phyloP scores from a whole-genome alignment of 106 monocot genomes.

The Posidonia australis region DNA sequence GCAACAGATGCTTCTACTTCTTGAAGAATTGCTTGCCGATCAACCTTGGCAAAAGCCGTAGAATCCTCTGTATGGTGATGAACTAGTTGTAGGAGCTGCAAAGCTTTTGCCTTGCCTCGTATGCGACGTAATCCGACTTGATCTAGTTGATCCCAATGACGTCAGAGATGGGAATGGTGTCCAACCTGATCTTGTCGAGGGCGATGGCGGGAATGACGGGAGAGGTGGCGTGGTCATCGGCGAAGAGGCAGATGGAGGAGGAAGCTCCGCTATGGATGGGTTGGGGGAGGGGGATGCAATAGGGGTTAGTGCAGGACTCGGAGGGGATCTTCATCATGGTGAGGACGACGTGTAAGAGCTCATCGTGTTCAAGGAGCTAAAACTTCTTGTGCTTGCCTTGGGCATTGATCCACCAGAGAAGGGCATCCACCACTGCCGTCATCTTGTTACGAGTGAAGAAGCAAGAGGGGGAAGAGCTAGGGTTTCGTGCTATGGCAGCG shows the following conservation, averaged over 20 bases:
- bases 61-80: constrained; percentile 18
- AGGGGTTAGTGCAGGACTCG: constrained; percentile 21
- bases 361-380: constrained; percentile 30
- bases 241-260: constrained; percentile 15
- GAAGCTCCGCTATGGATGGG: constrained; percentile 1
- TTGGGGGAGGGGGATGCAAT: constrained; percentile 44
- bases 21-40: constrained; percentile 28
- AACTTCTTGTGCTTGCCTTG: constrained; percentile 16
- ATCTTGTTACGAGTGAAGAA: constrained; percentile 5
- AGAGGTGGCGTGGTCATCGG: constrained; percentile 7
- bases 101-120: constrained; percentile 20
- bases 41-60: constrained; percentile 16
- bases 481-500: not conserved
- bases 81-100: constrained; percentile 25
- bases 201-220: not conserved
- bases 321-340: constrained; percentile 32
- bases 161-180: constrained; percentile 10
- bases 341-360: constrained; percentile 34
- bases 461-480: not conserved
- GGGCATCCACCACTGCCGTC: constrained; percentile 19
- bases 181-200: not conserved
- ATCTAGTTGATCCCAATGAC: constrained; percentile 11
- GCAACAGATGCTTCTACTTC: constrained; percentile 24
- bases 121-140: constrained; percentile 15
- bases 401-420: constrained; percentile 19